Conservation (phyloP, 1,284 basidiomycete species). For the Cryptococcus sp. region DNA sequence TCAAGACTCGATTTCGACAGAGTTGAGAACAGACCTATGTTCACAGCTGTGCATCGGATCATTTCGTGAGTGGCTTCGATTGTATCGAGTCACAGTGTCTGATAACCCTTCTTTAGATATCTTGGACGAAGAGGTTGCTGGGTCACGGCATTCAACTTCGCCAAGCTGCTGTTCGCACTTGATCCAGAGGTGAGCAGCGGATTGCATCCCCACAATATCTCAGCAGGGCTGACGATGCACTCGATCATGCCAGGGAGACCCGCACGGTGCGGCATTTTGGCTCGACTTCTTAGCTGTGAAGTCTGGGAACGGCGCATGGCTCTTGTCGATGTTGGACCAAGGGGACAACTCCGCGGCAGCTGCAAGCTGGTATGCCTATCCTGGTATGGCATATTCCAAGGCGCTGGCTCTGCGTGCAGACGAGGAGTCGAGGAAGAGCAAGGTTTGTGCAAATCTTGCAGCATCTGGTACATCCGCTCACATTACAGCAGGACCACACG, state of each 20-base stretch:
- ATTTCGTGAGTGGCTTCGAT: slow-evolving; percentile 61
- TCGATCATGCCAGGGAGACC: slow-evolving; percentile 61
- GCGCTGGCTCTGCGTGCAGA: slow-evolving; percentile 69
- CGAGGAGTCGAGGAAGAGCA: slow-evolving; percentile 60
- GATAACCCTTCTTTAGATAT: slow-evolving; percentile 59
- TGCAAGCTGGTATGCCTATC: slow-evolving; percentile 63
- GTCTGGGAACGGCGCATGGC: slow-evolving; percentile 74
- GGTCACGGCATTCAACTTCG: slow-evolving; percentile 85
- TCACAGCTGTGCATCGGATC: slow-evolving; percentile 69
- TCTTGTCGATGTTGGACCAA: slow-evolving; percentile 65
- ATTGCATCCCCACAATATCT: too few relatives aligned
- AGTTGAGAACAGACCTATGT: slow-evolving; percentile 53
- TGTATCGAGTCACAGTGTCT: neutral
- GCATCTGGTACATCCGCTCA: neutral
- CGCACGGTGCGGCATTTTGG: slow-evolving; percentile 79
- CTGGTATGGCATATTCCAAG: slow-evolving; percentile 77
- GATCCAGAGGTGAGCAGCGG: slow-evolving; percentile 63
- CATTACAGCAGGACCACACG: slow-evolving; percentile 57
- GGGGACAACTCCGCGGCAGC: slow-evolving; percentile 49
- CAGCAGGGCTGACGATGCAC: neutral
- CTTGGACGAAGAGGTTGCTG: slow-evolving; percentile 82
- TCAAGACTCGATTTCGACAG: slow-evolving; percentile 81
- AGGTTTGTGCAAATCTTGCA: slow-evolving; percentile 49
- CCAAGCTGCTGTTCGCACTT: slow-evolving; percentile 74
- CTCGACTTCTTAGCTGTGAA: slow-evolving; percentile 82